Base-by-base conservation (phyloP, 2,329 filamentous ascomycete species). In the Apiospora marii region DNA sequence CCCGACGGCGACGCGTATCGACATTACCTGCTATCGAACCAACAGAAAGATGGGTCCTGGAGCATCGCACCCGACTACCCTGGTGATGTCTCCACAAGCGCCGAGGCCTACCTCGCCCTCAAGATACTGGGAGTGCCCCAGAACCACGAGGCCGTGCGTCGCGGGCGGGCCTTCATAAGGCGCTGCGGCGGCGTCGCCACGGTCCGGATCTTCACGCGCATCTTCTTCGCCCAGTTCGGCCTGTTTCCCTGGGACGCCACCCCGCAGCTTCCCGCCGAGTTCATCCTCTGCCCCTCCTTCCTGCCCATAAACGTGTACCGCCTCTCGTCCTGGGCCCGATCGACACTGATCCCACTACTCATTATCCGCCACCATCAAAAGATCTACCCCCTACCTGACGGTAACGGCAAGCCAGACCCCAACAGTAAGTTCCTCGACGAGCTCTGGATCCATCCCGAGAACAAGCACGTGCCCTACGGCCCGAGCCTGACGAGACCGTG, bases 241-340 rank as follows among this genome's bases (percentile, higher is more conserved):
- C 72, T 83, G 2, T 76, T 82, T 37, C 79, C 80, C 1, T 83
- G 81, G 81, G 64, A 73, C 5, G 75, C 77, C 0, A 73, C 82
- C 0, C 81, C 81, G 1, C 71, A 82, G 68, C 48, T 83, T 1
- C 81, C 81, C 0, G 73, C 77, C 1, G 82, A 83, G 71, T 69
- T 83, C 0, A 80, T 83, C 16, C 70, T 82, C 1, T 44, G 82
- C 27, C 81, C 82, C 0, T 24, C 75, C 2, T 72, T 53, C 10
- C 68, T 69, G 10, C 79, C 79, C 0, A 72, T 82, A 58, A 82
- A 76, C 67, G 78, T 83, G 16, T 83, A 81, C 69, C 72, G 51
- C 0, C 58, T 82, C 12, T 73, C 79, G 4, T 81, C 75, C 14
- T 80, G 78, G 78, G 77, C 78, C 19, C 75, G 79, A 6, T 72